Percentiles rank a stretch among this genome's conserved stretches.
phyloP scores from a whole-genome alignment of 805 yeast genomes.

The Nakazawaea holstii region DNA sequence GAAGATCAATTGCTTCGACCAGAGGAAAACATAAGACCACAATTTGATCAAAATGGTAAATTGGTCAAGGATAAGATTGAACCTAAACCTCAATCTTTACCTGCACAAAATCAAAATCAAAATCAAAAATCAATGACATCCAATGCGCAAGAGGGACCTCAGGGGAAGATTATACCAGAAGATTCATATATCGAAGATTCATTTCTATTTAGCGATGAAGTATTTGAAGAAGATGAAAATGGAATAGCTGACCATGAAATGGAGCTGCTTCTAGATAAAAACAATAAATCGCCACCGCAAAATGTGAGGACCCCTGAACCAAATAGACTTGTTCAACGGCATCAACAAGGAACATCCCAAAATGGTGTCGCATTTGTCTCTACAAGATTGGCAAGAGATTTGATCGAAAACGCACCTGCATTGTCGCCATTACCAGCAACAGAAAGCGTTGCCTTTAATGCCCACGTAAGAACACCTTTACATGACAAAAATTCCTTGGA shows the following conservation, averaged over 20 bases:
- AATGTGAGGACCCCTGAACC: conserved; percentile 2
- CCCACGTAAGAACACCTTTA: conserved; percentile 52
- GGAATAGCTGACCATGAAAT: conserved; percentile 24
- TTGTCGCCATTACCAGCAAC: conserved; percentile 20
- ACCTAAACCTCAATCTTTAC: neutral
- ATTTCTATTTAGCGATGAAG: conserved; percentile 44
- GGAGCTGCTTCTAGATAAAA: conserved; percentile 14
- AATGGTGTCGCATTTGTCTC: conserved; percentile 44
- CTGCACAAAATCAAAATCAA: neutral
- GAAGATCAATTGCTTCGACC: conserved; percentile 27
- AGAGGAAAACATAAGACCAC: conserved; percentile 12
- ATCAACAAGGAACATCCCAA: conserved; percentile 13
- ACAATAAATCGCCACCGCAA: conserved; percentile 3
- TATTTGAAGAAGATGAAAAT: conserved; percentile 22
- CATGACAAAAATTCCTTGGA: conserved; percentile 49
- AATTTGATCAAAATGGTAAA: conserved; percentile 12
- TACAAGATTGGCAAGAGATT: conserved; percentile 54
- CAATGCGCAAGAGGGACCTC: neutral
- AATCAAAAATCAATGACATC: conserved; percentile 3
- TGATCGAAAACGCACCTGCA: conserved; percentile 38
- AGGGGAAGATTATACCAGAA: conserved; percentile 7
- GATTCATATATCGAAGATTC: conserved; percentile 39
- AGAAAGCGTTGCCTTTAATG: conserved; percentile 41
- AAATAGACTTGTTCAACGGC: conserved; percentile 1
- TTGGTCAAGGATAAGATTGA: conserved; percentile 7